phyloP scores from a whole-genome alignment of 305 asterid species.

The Fraxinus ornus region DNA sequence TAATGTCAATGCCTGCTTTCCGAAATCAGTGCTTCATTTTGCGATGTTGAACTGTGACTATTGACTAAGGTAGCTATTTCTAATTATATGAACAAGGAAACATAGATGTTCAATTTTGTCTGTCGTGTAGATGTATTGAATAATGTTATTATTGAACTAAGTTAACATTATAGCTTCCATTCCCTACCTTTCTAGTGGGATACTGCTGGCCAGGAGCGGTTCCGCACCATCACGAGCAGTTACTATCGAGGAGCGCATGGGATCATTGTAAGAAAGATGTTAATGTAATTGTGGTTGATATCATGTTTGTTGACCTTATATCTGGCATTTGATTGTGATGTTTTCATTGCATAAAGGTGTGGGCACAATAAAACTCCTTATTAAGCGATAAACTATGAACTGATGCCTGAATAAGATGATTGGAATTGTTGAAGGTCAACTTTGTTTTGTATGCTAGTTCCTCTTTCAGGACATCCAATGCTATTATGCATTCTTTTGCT shows the following conservation, averaged over 20 bases:
- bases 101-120: neutral
- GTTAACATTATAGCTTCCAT: constrained; percentile 10
- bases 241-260: constrained; percentile 98
- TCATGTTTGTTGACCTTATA: constrained; percentile 6
- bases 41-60: neutral
- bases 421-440: neutral
- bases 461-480: neutral
- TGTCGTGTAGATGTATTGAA: neutral
- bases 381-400: neutral
- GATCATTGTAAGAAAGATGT: constrained; percentile 68
- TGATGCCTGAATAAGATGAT: neutral
- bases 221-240: constrained; percentile 96
- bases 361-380: neutral
- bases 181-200: constrained; percentile 72
- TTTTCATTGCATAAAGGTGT: neutral
- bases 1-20: neutral
- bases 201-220: constrained; percentile 98
- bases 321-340: neutral
- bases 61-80: neutral
- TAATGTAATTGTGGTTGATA: constrained; percentile 14
- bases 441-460: neutral
- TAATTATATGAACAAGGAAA: neutral
- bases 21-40: neutral
- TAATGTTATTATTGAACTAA: neutral
- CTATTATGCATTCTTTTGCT: constrained; percentile 5